phyloP scores from a whole-genome alignment of 176 grass and related monocot genomes.

The Neostapfia colusana region DNA sequence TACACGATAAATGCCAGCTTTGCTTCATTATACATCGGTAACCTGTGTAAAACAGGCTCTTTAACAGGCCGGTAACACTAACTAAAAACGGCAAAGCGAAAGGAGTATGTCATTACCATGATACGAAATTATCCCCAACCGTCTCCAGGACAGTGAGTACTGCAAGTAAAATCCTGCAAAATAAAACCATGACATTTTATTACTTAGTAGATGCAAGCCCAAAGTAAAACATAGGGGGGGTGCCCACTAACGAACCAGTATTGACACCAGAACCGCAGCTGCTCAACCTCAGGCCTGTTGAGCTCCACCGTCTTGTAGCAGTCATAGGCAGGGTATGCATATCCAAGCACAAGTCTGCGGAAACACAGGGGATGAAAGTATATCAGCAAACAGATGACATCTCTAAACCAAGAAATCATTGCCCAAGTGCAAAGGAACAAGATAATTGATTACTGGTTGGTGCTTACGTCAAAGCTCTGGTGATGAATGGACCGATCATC shows the following conservation, averaged over 20 bases:
- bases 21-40: constrained; percentile 93
- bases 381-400: constrained; percentile 7
- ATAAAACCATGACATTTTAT: background rate
- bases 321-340: constrained; percentile 86
- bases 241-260: constrained; percentile 62
- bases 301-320: constrained; percentile 90
- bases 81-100: constrained; percentile 9
- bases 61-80: background rate
- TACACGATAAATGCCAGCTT: constrained; percentile 92
- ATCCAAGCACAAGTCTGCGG: constrained; percentile 77
- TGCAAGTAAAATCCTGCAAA: constrained; percentile 84
- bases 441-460: background rate
- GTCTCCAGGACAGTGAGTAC: constrained; percentile 71
- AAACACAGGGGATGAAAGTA: background rate
- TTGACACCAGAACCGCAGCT: constrained; percentile 93
- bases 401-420: background rate
- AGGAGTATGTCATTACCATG: constrained; percentile 60
- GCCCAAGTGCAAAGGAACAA: background rate
- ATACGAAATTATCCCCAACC: constrained; percentile 73
- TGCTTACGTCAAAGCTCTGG: constrained; percentile 65
- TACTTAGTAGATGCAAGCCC: background rate
- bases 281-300: constrained; percentile 75
- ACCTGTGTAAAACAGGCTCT: constrained; percentile 43
- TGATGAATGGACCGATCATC: constrained; percentile 68
- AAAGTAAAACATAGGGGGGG: constrained; percentile 14